These are phyloP conservation scores for Niebla homalea DNA, from an alignment of 495 filamentous ascomycete species.

Conservation along the genomic window DNA sequence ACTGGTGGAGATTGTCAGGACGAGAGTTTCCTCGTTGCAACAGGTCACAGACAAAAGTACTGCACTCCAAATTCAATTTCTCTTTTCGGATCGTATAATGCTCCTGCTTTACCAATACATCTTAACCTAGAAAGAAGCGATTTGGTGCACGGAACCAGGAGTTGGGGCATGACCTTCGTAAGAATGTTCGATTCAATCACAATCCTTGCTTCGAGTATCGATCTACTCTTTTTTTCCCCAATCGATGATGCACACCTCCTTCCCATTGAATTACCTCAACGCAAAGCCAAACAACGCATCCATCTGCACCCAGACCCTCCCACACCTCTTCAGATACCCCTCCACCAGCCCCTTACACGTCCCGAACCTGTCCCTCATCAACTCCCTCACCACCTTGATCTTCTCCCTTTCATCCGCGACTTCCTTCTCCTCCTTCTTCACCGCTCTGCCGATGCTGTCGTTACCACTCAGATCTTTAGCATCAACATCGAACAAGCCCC, in stretches of 20 bases:
- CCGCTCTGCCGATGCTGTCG: conserved; percentile 16
- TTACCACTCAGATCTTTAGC: not conserved
- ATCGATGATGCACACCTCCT: not conserved
- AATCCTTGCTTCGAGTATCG: not conserved
- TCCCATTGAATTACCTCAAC: conserved; percentile 15
- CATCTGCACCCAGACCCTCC: conserved; percentile 93
- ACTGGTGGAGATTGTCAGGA: no score
- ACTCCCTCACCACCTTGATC: conserved; percentile 55
- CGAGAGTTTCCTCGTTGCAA: no score
- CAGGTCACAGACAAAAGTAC: no score
- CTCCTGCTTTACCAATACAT: no score
- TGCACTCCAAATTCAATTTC: no score
- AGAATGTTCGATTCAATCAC: not conserved
- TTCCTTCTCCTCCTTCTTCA: conserved; percentile 20
- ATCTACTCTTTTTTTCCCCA: not conserved
- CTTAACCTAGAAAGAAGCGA: no score
- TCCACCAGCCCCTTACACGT: conserved; percentile 69
- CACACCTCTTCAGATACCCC: conserved; percentile 82
- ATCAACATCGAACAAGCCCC: conserved; percentile 77
- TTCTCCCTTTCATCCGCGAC: conserved; percentile 44
- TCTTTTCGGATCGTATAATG: no score
- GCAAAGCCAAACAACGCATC: conserved; percentile 73
- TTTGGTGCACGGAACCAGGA: no score
- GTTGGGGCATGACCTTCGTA: no score
- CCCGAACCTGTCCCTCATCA: conserved; percentile 64